Base-by-base conservation (phyloP, 2,329 filamentous ascomycete genomes). In the Colletotrichum tofieldiae region DNA sequence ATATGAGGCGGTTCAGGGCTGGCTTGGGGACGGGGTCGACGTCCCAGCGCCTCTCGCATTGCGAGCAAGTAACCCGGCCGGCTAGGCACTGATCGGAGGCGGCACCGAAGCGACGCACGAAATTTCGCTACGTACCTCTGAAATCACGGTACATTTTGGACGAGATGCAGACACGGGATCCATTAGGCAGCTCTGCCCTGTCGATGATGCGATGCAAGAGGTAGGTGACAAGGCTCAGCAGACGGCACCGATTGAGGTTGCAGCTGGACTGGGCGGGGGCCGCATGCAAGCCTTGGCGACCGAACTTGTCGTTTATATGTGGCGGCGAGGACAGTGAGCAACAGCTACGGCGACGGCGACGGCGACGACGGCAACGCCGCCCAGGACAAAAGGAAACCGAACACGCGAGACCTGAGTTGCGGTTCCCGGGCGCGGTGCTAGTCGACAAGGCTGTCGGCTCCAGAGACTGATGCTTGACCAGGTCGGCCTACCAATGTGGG, bases 191-290 rank as follows among this genome's bases (percentile, higher is more conserved):
- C 39, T 65, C 39, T 56, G 37, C 35, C 37, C 49, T 56, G 39
- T 23, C 37, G 32, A 59, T 59, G 14, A 66, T 59, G 14, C n/a
- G 63, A 45, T 58, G 63, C 37, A 65, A 65, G 26, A 35, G 62
- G 62, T 43, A 65, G 51, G 29, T 55, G 49, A 47, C 37, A 41
- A 55, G 47, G 26, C n/a, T 18, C 14, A 43, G 6, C 23, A 35
- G 51, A 41, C 35, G 49, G 35, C 32, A n/a, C 49, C 49, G 49
- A 64, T n/a, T 14, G 23, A n/a, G 12, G 35, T n/a, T 52, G 47
- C 20, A 43, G 37, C 4, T 55, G 23, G 49, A n/a, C 45, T 32
- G 29, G 49, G 14, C 45, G 18, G 47, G 29, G 45, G 32, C n/a
- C 60, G 41, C 35, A 49, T 47, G n/a, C 60, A 51, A 26, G 8